phyloP scores from a whole-genome alignment of 805 yeast genomes.

The Saturnispora sekii region DNA sequence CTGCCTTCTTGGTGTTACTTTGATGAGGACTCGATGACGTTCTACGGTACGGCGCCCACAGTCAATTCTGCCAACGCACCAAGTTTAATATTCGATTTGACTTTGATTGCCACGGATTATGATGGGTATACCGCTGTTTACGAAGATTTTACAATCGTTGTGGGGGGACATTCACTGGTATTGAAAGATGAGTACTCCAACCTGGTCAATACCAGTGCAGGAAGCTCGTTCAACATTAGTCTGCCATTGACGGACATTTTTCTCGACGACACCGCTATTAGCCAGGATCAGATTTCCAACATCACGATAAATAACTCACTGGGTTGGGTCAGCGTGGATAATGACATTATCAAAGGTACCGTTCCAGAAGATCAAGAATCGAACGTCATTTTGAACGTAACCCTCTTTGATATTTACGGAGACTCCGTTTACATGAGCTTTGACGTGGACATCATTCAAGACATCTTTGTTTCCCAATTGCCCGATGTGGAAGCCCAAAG shows the following conservation, averaged over 20 bases:
- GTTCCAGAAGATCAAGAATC: conserved; percentile 41
- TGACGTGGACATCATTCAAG: conserved; percentile 40
- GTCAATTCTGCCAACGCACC: conserved; percentile 87
- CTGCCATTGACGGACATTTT: conserved; percentile 57
- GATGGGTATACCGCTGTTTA: conserved; percentile 63
- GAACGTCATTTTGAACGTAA: conserved; percentile 38
- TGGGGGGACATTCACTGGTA: conserved; percentile 83
- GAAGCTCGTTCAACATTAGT: conserved; percentile 40
- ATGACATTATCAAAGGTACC: conserved; percentile 39
- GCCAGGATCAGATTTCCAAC: conserved; percentile 42
- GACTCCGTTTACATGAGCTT: conserved; percentile 52
- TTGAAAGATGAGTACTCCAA: conserved; percentile 40
- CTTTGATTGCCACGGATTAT: conserved; percentile 72
- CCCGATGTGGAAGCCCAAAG: conserved; percentile 60
- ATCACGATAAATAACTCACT: conserved; percentile 48
- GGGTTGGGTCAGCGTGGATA: conserved; percentile 41
- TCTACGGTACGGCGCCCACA: conserved; percentile 81
- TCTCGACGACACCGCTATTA: conserved; percentile 50
- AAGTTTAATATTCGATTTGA: conserved; percentile 57
- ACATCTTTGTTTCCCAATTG: conserved; percentile 46
- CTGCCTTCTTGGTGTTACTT: conserved; percentile 86
- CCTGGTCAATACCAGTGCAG: conserved; percentile 56
- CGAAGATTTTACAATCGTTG: conserved; percentile 58
- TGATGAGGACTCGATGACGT: conserved; percentile 50
- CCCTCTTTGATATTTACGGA: conserved; percentile 48